Percentiles rank a stretch among this genome's conserved stretches.
These are phyloP conservation scores for Malus sieversii DNA, from an alignment of 306 rosid species.

Conservation along the genomic window DNA sequence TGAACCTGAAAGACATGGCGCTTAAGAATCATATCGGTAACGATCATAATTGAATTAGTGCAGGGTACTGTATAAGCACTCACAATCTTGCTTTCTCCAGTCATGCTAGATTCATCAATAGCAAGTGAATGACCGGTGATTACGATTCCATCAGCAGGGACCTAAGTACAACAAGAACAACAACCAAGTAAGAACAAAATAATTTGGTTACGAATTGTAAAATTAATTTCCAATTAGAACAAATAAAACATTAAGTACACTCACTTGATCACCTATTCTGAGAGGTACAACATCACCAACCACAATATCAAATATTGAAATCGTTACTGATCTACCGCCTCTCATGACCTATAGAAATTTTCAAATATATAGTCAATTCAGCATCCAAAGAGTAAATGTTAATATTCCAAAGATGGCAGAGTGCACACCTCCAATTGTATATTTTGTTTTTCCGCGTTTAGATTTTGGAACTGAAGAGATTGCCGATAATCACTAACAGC, in stretches of 20 bases:
- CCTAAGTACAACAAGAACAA: slow-evolving; percentile 27
- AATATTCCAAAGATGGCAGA: slow-evolving; percentile 8
- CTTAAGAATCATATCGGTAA: slow-evolving; percentile 27
- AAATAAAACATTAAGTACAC: slow-evolving; percentile 22
- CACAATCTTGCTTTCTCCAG: slow-evolving; percentile 98
- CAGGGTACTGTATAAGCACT: slow-evolving; percentile 25
- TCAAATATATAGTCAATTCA: slow-evolving; percentile 20
- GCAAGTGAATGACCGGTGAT: slow-evolving; percentile 81
- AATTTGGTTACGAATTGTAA: neutral
- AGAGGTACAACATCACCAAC: slow-evolving; percentile 97
- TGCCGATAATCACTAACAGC: slow-evolving; percentile 94
- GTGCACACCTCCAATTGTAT: slow-evolving; percentile 78
- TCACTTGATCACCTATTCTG: slow-evolving; percentile 92
- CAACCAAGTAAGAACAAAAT: neutral
- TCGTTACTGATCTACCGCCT: slow-evolving; percentile 66
- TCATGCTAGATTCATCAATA: slow-evolving; percentile 97
- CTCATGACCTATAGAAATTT: slow-evolving; percentile 62
- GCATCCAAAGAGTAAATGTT: neutral
- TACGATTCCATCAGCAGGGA: slow-evolving; percentile 94
- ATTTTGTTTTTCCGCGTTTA: slow-evolving; percentile 81
- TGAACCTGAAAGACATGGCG: slow-evolving; percentile 56
- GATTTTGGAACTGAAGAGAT: slow-evolving; percentile 89
- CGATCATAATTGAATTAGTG: slow-evolving; percentile 2
- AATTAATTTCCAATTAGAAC: slow-evolving; percentile 3
- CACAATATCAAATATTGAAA: slow-evolving; percentile 85